phyloP scores from a whole-genome alignment of 1,139 yeast species.

The Spathaspora jeffriesii region DNA sequence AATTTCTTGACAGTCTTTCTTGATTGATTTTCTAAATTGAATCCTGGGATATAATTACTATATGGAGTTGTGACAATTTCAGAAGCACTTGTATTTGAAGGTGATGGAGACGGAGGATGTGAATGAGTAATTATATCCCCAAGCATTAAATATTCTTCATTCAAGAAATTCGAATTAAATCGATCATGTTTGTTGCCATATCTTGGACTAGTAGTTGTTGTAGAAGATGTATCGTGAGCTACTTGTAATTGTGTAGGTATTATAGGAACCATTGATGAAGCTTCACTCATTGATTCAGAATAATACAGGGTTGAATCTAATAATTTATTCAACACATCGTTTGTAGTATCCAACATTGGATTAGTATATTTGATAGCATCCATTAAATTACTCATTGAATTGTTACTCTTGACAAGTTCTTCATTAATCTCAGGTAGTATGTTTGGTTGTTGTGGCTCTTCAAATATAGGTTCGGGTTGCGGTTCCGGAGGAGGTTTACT shows the following conservation, averaged over 20 bases:
- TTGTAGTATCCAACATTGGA: constrained; percentile 35
- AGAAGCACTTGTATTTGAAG: constrained; percentile 30
- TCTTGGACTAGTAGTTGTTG: constrained; percentile 2
- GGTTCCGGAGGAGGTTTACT: too few relatives aligned
- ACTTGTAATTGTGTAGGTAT: neutral
- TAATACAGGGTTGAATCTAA: constrained; percentile 9
- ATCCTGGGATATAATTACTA: constrained; percentile 9
- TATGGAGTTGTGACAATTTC: constrained; percentile 18
- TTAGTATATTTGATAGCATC: constrained; percentile 10
- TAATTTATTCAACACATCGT: constrained; percentile 37
- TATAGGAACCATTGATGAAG: neutral
- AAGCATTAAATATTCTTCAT: constrained; percentile 60
- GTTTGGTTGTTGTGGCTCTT: neutral
- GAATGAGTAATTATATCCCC: constrained; percentile 54
- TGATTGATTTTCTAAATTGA: constrained; percentile 14
- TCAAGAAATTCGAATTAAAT: constrained; percentile 37
- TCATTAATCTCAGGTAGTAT: too few relatives aligned
- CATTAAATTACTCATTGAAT: neutral
- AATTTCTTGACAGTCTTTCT: constrained; percentile 19
- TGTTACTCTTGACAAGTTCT: neutral
- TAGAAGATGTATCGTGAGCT: constrained; percentile 7
- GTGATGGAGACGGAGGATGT: constrained; percentile 54
- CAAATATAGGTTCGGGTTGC: too few relatives aligned
- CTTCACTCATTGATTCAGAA: constrained; percentile 1
- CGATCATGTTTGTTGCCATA: constrained; percentile 3